Evolutionary conservation across 345 rosid genomes (phyloP), one percentile per base, ranked within the genome.

Genomic region (Geranium brycei): DNA sequence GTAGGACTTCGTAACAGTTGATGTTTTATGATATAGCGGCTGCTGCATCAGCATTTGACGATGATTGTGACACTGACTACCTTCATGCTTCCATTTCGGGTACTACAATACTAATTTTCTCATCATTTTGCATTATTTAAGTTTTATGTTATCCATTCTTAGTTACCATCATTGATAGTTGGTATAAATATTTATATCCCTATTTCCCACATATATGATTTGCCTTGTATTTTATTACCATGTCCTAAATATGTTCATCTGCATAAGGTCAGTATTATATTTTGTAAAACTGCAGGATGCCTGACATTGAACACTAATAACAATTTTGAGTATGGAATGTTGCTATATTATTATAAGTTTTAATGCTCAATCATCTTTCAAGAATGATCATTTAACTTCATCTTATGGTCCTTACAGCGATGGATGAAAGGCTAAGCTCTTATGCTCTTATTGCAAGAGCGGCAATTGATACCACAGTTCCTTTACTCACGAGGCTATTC

Each of bases 371-470:
- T 35, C 41, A 35, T 7, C 41, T 35, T 35, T 59, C 51, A 23
- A 61, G 19, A 0, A 64, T 15, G 3, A 19, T 17, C 31, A 56
- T 40, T 17, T 51, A 55, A 18, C 58, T 13, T 55, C 56, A 63
- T 19, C 61, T 57, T 56, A 19, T 40, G 82, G 66, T 77, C 53
- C 67, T 75, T 79, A 71, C 88, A 93, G 99, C 91, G 47, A 93
- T 93, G 99, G 92, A 93, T 67, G 99, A 90, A 74, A 86, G 99
- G 66, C 80, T 93, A 73, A 84, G 83, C 69, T 90, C 97, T 57
- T 93, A 93, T 83, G 97, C 97, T 51, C 95, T 93, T 74, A 87
- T 93, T 70, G 99, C 89, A 55, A 86, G 99, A 84, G 95, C 91
- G 61, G 81, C 97, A 66, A 78, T 81, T 64, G 96, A 85, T 79